Evolutionary conservation across 176 grass and related monocot genomes (phyloP).

Genomic region (Alopecurus myosuroides): DNA sequence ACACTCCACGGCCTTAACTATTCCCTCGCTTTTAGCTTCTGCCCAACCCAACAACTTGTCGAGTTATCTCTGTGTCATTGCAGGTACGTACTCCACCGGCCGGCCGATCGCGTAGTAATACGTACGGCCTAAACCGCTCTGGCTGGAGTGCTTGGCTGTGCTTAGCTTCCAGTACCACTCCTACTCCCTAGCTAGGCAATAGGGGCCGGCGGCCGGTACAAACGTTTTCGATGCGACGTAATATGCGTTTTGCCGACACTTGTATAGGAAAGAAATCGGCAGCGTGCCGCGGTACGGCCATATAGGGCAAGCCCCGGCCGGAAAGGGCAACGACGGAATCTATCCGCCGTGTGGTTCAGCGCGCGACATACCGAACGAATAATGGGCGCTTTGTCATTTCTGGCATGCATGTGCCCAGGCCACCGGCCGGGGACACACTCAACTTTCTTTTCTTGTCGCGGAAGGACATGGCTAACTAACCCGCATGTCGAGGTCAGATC

Average conservation of each 20-base stretch:
- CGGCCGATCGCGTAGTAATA: too few species aligned
- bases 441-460: not conserved
- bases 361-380: not conserved
- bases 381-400: not conserved
- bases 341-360: not conserved
- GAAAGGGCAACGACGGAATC: too few species aligned
- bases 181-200: not conserved
- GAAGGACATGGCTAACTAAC: not conserved
- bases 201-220: not conserved
- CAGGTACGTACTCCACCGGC: not conserved
- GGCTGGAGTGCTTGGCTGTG: not conserved
- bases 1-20: not conserved
- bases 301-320: too few species aligned
- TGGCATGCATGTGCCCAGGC: not conserved
- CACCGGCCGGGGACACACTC: not conserved
- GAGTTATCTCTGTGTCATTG: not conserved
- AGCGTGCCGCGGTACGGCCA: not conserved
- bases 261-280: not conserved
- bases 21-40: not conserved
- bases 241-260: not conserved
- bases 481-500: too few species aligned
- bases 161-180: not conserved
- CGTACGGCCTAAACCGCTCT: not conserved
- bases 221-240: too few species aligned
- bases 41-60: not conserved